Evolutionary conservation across 1,284 basidiomycete species (phyloP).

Genomic region (Agaricales sp.): DNA sequence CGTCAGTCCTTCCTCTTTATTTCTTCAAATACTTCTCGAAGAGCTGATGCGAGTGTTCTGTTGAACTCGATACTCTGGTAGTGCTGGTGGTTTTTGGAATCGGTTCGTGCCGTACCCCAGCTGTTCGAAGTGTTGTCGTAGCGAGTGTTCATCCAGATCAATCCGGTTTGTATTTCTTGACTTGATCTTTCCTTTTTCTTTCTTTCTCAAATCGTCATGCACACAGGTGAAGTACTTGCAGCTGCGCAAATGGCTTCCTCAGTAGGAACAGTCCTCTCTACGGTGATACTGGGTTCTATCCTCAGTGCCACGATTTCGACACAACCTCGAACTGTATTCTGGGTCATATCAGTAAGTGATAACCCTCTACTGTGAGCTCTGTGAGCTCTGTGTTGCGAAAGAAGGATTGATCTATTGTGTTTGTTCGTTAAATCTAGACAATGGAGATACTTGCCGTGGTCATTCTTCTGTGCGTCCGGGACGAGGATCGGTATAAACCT

Average conservation of each 20-base stretch:
- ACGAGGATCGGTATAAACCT: background rate
- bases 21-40: too few relatives aligned
- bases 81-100: background rate
- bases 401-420: too few relatives aligned
- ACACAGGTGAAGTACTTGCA: background rate
- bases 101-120: background rate
- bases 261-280: background rate
- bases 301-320: background rate
- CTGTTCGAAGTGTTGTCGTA: background rate
- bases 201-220: background rate
- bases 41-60: too few relatives aligned
- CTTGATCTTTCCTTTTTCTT: too few relatives aligned
- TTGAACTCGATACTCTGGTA: background rate
- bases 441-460: background rate
- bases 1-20: background rate
- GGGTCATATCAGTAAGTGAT: background rate
- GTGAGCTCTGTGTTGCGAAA: too few relatives aligned
- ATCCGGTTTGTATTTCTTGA: background rate
- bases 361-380: too few relatives aligned
- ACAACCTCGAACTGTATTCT: background rate
- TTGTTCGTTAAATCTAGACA: too few relatives aligned
- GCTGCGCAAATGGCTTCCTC: background rate
- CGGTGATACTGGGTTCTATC: background rate
- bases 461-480: background rate
- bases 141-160: background rate